phyloP scores from a whole-genome alignment of 441 rosid genomes.

The Metrosideros polymorpha region DNA sequence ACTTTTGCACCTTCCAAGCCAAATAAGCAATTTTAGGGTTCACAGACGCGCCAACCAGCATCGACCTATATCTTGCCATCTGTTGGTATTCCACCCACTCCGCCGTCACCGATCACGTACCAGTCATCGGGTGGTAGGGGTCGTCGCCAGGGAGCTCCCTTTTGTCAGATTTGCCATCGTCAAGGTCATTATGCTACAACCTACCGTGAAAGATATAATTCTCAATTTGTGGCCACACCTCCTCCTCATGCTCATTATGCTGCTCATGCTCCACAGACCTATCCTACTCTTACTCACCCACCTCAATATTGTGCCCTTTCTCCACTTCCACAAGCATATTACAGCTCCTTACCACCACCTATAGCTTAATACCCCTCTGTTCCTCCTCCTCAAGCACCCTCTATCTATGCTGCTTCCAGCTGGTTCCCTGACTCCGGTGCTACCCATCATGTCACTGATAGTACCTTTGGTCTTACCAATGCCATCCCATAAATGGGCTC shows the following conservation, averaged over 20 bases:
- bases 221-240: neutral
- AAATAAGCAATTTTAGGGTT: neutral
- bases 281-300: neutral
- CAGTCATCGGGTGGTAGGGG: neutral
- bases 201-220: fast-evolving
- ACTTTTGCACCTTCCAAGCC: neutral
- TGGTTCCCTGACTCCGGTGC: fast-evolving
- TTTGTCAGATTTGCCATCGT: neutral
- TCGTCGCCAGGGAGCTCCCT: neutral
- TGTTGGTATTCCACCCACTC: neutral
- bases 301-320: neutral
- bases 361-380: neutral
- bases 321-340: neutral
- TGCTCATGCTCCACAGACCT: neutral
- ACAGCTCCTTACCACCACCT: neutral
- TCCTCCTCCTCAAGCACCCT: neutral
- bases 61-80: neutral
- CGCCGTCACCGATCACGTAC: fast-evolving
- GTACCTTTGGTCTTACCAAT: neutral
- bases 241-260: neutral
- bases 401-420: neutral
- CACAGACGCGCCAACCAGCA: neutral
- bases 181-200: neutral
- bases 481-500: neutral
- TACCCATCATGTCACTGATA: neutral